Conservation (phyloP, 2,329 filamentous ascomycete species). For the Fusarium tuaranense region DNA sequence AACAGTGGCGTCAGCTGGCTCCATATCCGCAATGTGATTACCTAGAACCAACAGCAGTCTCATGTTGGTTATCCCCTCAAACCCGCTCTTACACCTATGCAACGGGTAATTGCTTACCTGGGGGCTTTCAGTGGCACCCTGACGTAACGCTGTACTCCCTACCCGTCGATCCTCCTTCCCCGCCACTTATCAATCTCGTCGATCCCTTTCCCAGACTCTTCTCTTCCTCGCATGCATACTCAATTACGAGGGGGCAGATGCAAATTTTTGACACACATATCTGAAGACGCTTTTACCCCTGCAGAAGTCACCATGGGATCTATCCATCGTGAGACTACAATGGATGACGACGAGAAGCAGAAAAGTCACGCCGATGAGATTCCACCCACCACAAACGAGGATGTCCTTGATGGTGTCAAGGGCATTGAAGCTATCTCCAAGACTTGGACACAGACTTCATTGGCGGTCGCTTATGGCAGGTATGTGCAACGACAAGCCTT, state of each 20-base stretch:
- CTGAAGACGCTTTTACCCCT: neutral
- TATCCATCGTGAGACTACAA: neutral
- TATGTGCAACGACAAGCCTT: neutral
- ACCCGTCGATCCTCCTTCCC: neutral
- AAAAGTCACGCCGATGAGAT: neutral
- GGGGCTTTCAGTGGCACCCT: neutral
- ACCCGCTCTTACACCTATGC: neutral
- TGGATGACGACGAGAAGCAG: neutral
- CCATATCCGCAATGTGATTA: neutral
- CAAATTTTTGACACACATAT: neutral
- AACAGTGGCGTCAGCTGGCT: neutral
- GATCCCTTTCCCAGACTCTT: neutral
- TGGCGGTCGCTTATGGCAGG: slow-evolving; percentile 26
- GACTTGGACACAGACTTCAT: slow-evolving; percentile 28
- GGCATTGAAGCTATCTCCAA: slow-evolving; percentile 36
- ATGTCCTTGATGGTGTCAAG: slow-evolving; percentile 35
- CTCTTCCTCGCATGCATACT: neutral
- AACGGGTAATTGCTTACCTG: neutral
- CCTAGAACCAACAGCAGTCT: neutral
- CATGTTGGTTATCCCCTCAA: neutral
- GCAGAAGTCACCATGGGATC: neutral
- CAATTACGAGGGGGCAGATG: neutral
- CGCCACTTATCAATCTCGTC: neutral
- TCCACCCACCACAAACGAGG: neutral
- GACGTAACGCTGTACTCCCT: neutral